These are phyloP conservation scores for Quercus cerris DNA, from an alignment of 306 rosid species.

Conservation along the genomic window DNA sequence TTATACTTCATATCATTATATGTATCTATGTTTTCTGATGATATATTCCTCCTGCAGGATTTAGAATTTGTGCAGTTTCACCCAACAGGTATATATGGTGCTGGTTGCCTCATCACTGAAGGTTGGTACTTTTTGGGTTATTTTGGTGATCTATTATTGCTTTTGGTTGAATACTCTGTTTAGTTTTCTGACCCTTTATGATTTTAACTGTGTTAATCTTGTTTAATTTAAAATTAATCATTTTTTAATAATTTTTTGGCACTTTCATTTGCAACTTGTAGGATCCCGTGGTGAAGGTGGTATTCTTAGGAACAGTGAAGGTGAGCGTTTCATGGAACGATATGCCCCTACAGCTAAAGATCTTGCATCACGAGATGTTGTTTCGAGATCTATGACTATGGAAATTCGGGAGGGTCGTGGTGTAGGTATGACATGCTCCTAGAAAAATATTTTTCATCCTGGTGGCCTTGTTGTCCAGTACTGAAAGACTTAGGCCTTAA, in stretches of 20 bases:
- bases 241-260: conserved; percentile 15
- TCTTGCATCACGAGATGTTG: conserved; percentile 97
- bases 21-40: not conserved
- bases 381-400: conserved; percentile 96
- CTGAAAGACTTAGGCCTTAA: not conserved
- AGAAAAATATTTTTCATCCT: not conserved
- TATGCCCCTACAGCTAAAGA: conserved; percentile 99
- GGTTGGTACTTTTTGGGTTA: conserved; percentile 41
- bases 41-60: conserved; percentile 50
- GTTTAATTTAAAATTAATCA: not conserved
- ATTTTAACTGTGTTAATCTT: not conserved
- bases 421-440: conserved; percentile 59
- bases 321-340: conserved; percentile 98
- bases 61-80: conserved; percentile 98
- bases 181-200: not conserved
- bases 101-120: conserved; percentile 97
- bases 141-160: conserved; percentile 7
- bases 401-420: conserved; percentile 98
- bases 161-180: conserved; percentile 7
- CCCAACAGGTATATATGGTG: conserved; percentile 97
- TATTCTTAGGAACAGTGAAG: conserved; percentile 92
- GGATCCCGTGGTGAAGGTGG: conserved; percentile 99
- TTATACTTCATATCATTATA: not conserved
- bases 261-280: conserved; percentile 34
- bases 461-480: conserved; percentile 3